phyloP scores from a whole-genome alignment of 176 grass and related monocot genomes.

The Pontederia crassipes region DNA sequence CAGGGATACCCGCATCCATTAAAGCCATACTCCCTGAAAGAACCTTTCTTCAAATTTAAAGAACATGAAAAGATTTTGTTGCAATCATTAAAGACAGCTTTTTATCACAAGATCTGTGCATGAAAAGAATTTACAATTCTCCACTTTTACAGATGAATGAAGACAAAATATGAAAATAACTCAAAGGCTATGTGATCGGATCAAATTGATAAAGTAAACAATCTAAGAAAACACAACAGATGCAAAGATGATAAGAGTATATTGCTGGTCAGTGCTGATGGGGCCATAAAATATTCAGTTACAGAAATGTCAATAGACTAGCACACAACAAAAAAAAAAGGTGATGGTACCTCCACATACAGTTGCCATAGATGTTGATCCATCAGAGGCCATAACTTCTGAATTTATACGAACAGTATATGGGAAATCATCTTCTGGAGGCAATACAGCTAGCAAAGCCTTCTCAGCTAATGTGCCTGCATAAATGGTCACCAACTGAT shows the following conservation, averaged over 20 bases:
- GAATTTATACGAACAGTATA: constrained; percentile 95
- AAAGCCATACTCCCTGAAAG: constrained; percentile 82
- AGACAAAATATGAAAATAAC: not conserved
- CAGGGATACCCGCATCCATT: constrained; percentile 98
- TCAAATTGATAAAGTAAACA: too few species aligned
- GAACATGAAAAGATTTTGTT: constrained; percentile 11
- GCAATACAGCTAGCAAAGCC: constrained; percentile 85
- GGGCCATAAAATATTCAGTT: too few species aligned
- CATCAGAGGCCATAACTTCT: constrained; percentile 96
- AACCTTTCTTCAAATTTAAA: constrained; percentile 8
- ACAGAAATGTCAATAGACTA: too few species aligned
- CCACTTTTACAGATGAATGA: not conserved
- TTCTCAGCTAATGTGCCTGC: constrained; percentile 94
- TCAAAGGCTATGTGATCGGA: too few species aligned
- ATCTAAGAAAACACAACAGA: too few species aligned
- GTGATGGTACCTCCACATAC: constrained; percentile 77
- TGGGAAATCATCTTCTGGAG: constrained; percentile 84
- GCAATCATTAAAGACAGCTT: not conserved
- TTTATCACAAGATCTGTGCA: too few species aligned
- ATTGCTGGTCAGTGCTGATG: too few species aligned
- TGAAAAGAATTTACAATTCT: too few species aligned
- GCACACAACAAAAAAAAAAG: not conserved
- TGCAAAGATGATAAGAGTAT: too few species aligned
- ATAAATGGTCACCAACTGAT: not conserved
- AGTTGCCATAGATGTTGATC: constrained; percentile 98